Evolutionary conservation across 176 grass and related monocot species (phyloP).

Genomic region (Bolboschoenus planiculmis): DNA sequence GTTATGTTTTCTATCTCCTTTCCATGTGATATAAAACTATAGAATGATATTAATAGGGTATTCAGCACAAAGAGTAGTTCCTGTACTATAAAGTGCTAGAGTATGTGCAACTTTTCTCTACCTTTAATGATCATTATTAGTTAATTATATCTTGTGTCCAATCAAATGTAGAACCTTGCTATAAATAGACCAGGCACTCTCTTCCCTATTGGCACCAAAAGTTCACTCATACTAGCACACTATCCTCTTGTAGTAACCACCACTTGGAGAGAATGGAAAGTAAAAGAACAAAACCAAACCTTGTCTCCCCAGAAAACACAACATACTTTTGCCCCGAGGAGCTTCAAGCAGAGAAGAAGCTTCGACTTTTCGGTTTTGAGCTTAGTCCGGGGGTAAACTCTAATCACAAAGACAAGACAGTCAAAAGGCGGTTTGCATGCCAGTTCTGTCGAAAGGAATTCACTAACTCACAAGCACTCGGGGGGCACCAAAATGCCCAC

Average conservation of each 20-base stretch:
- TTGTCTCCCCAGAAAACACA: neutral
- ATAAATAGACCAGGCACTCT: neutral
- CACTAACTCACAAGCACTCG: slow-evolving; percentile 36
- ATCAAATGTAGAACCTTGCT: neutral
- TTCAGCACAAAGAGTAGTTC: neutral
- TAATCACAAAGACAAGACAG: neutral
- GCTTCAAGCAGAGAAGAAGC: slow-evolving; percentile 24
- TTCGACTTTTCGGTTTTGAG: slow-evolving; percentile 33
- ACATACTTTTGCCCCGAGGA: neutral
- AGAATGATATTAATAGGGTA: neutral
- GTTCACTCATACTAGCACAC: neutral
- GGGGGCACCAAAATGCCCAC: slow-evolving; percentile 26
- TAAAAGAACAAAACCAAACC: slow-evolving; percentile 1
- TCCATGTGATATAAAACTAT: neutral
- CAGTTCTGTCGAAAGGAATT: slow-evolving; percentile 36
- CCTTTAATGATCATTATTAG: neutral
- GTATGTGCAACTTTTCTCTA: neutral
- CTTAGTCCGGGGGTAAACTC: slow-evolving; percentile 4
- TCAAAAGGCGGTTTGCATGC: slow-evolving; percentile 22
- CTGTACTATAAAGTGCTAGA: neutral
- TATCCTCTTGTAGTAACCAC: neutral
- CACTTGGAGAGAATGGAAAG: slow-evolving; percentile 14
- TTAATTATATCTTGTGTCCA: neutral
- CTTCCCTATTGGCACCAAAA: neutral
- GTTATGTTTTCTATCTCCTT: neutral